Conservation (phyloP, 768 basidiomycete genomes). For the Tricholoma terreum region DNA sequence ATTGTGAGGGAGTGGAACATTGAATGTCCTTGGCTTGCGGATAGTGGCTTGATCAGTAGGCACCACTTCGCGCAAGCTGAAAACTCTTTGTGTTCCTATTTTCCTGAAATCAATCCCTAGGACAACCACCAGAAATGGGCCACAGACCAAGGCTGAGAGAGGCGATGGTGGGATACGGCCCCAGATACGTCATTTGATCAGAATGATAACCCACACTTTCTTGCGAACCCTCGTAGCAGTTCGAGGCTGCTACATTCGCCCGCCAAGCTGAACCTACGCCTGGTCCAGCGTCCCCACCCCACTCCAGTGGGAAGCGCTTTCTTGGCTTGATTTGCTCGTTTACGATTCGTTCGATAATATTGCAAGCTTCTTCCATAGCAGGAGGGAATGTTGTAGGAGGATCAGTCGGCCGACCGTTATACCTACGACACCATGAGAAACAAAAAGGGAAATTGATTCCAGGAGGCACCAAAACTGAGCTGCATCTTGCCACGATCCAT, state of each 20-base stretch:
- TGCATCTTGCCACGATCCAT: conserved; percentile 63
- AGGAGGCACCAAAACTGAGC: conserved; percentile 67
- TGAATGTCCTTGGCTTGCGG: conserved; percentile 69
- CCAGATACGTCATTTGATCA: conserved; percentile 77
- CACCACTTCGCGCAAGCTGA: conserved; percentile 76
- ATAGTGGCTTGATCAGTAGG: conserved; percentile 54
- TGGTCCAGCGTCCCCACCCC: conserved; percentile 38
- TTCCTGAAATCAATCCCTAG: not conserved
- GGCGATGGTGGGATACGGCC: conserved; percentile 83
- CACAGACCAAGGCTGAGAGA: conserved; percentile 72
- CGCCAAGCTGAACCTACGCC: conserved; percentile 45
- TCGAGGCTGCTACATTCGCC: conserved; percentile 84
- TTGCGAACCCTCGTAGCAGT: conserved; percentile 79
- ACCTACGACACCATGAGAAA: conserved; percentile 45
- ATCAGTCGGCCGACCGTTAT: conserved; percentile 67
- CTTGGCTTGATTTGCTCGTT: conserved; percentile 67
- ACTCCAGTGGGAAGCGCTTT: conserved; percentile 62
- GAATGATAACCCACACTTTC: conserved; percentile 83
- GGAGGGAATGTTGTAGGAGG: conserved; percentile 56
- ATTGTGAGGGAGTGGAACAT: conserved; percentile 75
- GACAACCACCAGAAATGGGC: not conserved
- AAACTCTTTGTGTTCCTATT: conserved; percentile 63
- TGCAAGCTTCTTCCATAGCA: conserved; percentile 78
- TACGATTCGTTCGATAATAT: conserved; percentile 64
- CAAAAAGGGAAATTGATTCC: not conserved